Evolutionary conservation across 73 alveolate genomes (phyloP).

Genomic region (Uronychia binucleata): DNA sequence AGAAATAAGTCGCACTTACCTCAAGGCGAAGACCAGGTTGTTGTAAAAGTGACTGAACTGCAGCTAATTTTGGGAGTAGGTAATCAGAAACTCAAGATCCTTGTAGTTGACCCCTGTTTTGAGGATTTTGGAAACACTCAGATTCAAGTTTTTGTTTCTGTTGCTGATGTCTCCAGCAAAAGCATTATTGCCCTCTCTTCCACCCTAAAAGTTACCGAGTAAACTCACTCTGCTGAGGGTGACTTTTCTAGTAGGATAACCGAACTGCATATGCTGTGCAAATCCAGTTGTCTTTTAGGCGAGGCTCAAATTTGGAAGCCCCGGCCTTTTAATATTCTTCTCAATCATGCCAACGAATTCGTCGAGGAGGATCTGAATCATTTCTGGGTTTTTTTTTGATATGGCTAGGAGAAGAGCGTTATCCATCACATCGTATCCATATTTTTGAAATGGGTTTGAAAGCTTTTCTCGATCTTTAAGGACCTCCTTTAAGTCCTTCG

Average conservation of each 20-base stretch:
- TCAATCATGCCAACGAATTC: neutral
- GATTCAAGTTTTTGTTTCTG: neutral
- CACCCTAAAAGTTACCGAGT: constrained; percentile 17
- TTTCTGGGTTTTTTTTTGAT: neutral
- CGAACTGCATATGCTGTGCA: constrained; percentile 68
- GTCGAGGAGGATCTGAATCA: neutral
- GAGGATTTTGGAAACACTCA: neutral
- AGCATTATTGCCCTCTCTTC: constrained; percentile 91
- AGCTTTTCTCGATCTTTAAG: neutral
- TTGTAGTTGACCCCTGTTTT: neutral
- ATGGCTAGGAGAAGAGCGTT: neutral
- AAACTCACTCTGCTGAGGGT: constrained; percentile 63
- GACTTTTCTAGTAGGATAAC: constrained; percentile 76
- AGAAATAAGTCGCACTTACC: neutral
- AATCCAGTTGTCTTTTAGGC: constrained; percentile 62
- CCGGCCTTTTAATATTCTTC: constrained; percentile 2
- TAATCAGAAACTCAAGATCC: neutral
- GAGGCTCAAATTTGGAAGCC: constrained; percentile 26
- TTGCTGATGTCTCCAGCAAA: constrained; percentile 65
- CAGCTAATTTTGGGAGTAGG: neutral
- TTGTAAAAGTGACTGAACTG: neutral
- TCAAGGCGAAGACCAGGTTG: neutral
- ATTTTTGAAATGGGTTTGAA: neutral
- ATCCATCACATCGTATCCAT: neutral
- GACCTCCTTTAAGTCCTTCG: neutral